A percentile compares a stretch with the other conserved stretches of the same genome.
Conservation (phyloP, 1,284 basidiomycete genomes). For the Austroboletus niveus region DNA sequence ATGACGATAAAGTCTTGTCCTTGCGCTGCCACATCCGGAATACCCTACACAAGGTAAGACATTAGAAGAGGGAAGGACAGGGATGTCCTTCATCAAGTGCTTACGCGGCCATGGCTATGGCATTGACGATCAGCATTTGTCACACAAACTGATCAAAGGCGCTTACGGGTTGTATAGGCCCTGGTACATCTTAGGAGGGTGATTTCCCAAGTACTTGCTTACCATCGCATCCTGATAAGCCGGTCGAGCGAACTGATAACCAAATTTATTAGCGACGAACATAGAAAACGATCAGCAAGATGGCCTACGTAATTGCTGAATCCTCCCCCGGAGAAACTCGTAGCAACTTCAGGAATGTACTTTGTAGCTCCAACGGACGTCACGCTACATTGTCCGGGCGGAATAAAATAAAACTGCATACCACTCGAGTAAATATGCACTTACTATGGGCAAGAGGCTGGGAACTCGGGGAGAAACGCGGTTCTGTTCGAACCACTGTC, state of each 20-base stretch:
- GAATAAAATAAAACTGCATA: not conserved
- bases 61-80: constrained; percentile 22
- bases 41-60: constrained; percentile 33
- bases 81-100: constrained; percentile 22
- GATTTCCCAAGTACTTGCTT: constrained; percentile 39
- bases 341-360: constrained; percentile 55
- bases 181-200: constrained; percentile 47
- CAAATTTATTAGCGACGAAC: not conserved
- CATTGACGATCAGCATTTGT: no score
- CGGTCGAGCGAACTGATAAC: constrained; percentile 20
- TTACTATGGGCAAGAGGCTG: constrained; percentile 44
- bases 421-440: constrained; percentile 1
- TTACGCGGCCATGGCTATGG: no score
- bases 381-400: constrained; percentile 34
- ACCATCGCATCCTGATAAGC: constrained; percentile 15
- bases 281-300: not conserved
- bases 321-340: constrained; percentile 63
- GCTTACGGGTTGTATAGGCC: constrained; percentile 59
- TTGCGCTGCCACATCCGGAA: constrained; percentile 66
- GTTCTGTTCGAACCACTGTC: constrained; percentile 57
- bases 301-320: constrained; percentile 42
- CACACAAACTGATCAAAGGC: not conserved
- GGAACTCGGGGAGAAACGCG: constrained; percentile 61
- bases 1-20: constrained; percentile 8
- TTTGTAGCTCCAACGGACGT: constrained; percentile 62